These are phyloP conservation scores for Pseudoperonospora humuli DNA, from an alignment of 352 stramenopile species.

Conservation along the genomic window DNA sequence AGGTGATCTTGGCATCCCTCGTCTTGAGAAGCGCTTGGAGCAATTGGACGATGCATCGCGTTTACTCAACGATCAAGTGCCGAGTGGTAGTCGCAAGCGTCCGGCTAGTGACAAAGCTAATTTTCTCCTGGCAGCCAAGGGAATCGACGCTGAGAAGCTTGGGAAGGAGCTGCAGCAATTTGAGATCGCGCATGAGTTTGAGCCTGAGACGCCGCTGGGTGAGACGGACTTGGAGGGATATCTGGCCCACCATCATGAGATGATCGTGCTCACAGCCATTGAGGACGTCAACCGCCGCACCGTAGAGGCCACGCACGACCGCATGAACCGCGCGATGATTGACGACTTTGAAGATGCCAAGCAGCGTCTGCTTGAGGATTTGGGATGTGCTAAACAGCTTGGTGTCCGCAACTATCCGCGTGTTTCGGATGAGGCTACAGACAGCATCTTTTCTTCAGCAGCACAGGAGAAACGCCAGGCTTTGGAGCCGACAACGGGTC, in stretches of 20 bases:
- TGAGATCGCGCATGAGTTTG: constrained; percentile 65
- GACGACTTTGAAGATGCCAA: constrained; percentile 80
- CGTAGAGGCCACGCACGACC: constrained; percentile 71
- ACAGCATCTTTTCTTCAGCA: constrained; percentile 39
- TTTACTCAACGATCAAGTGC: constrained; percentile 28
- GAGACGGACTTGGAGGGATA: constrained; percentile 85
- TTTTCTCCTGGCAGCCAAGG: constrained; percentile 75
- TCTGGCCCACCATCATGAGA: constrained; percentile 86
- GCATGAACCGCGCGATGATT: constrained; percentile 82
- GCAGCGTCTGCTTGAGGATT: constrained; percentile 60
- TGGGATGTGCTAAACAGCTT: constrained; percentile 57
- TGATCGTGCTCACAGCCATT: constrained; percentile 87
- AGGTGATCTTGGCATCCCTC: constrained; percentile 65
- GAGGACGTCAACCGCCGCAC: constrained; percentile 80
- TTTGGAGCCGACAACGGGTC: constrained; percentile 19
- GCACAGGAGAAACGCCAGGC: constrained; percentile 27
- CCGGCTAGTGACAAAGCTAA: constrained; percentile 63
- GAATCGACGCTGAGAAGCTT: constrained; percentile 84
- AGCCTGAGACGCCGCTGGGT: constrained; percentile 72
- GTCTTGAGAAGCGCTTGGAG: constrained; percentile 70
- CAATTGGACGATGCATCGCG: constrained; percentile 71
- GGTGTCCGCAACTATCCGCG: constrained; percentile 70
- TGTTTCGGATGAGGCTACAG: constrained; percentile 29
- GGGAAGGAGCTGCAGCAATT: constrained; percentile 75
- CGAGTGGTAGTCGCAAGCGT: constrained; percentile 42